Evolutionary conservation across 2,329 filamentous ascomycete genomes (phyloP).

Genomic region (Penicillium sp.): DNA sequence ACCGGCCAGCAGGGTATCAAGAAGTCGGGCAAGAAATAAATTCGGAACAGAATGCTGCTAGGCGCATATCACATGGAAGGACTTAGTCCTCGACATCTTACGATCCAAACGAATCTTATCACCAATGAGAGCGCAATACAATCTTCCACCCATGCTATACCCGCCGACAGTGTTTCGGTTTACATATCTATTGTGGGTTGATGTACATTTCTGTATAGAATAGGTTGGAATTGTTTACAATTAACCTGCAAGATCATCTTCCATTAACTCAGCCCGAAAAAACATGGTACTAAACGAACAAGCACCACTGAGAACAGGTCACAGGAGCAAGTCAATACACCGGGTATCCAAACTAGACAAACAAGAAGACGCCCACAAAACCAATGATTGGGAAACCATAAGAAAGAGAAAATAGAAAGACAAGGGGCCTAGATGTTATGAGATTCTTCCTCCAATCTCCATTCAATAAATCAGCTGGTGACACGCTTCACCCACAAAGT

Average conservation of each 20-base stretch:
- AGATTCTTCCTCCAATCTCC: not conserved
- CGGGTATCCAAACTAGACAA: constrained; percentile 8
- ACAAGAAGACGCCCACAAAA: not conserved
- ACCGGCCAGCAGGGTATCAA: constrained; percentile 87
- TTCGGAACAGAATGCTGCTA: constrained; percentile 2
- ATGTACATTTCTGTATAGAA: not conserved
- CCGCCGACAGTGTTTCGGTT: constrained; percentile 1
- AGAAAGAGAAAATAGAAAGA: not conserved
- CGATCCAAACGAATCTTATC: constrained; percentile 24
- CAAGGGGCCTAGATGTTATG: not conserved
- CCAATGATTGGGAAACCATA: not conserved
- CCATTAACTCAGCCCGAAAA: not conserved
- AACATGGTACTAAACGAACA: not conserved
- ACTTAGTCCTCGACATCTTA: constrained; percentile 6
- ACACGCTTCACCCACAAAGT: constrained; percentile 77
- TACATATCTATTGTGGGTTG: not conserved
- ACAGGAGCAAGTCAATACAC: constrained; percentile 3
- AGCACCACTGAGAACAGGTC: not conserved
- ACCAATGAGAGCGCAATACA: constrained; percentile 15
- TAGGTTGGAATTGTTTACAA: not conserved
- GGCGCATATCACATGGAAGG: not conserved
- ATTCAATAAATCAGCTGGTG: constrained; percentile 53
- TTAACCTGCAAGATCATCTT: not conserved
- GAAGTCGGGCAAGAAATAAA: constrained; percentile 96
- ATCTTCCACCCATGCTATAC: constrained; percentile 10